A percentile compares a stretch with the other conserved stretches of the same genome.
phyloP scores from a whole-genome alignment of 2,329 filamentous ascomycete species.

The Fusarium verticillioides region DNA sequence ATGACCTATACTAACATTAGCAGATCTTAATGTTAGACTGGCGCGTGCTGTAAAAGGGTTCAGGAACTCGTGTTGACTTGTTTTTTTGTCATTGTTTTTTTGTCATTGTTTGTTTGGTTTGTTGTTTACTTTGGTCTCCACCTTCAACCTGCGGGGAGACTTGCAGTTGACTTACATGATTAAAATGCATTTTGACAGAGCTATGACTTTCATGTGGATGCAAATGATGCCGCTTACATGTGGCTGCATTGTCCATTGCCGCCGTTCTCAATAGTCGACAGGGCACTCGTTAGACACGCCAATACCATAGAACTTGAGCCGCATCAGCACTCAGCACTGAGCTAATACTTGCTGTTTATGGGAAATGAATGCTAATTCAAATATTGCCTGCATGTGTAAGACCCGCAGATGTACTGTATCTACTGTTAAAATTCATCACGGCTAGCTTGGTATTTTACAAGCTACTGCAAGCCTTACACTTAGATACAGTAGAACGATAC shows the following conservation, averaged over 20 bases:
- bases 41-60: background rate
- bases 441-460: too few relatives aligned
- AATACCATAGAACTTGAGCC: slow-evolving; percentile 17
- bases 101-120: slow-evolving; percentile 8
- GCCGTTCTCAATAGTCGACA: slow-evolving; percentile 27
- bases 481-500: too few relatives aligned
- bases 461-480: too few relatives aligned
- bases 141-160: slow-evolving; percentile 7
- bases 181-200: background rate
- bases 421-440: too few relatives aligned
- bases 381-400: slow-evolving; percentile 9
- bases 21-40: background rate
- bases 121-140: slow-evolving; percentile 24
- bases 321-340: background rate
- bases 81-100: too few relatives aligned
- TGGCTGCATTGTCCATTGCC: slow-evolving; percentile 17
- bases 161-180: background rate
- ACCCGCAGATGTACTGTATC: slow-evolving; percentile 1
- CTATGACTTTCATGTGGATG: slow-evolving; percentile 13
- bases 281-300: background rate
- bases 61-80: background rate
- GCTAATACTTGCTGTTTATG: background rate
- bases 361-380: slow-evolving; percentile 14
- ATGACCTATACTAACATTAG: background rate
- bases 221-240: slow-evolving; percentile 35